Base-by-base conservation (phyloP, 208 protist species). In the Blechomonas ayalai region DNA sequence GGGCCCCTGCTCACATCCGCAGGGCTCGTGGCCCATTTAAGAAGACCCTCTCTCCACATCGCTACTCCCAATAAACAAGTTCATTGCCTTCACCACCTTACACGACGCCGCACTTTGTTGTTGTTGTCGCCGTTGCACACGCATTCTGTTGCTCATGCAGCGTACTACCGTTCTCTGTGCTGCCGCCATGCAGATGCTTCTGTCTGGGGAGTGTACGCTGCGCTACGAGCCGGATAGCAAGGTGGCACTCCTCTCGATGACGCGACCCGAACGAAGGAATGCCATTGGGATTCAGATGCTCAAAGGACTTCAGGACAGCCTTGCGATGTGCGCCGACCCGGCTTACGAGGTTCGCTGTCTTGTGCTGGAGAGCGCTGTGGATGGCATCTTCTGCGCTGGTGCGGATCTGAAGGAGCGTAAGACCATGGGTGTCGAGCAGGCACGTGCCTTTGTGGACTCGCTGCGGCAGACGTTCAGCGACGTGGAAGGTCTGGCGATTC, bases 361-460 rank as follows among this genome's bases (percentile, higher is more conserved):
- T 2, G 52, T 94, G 13, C 19, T 94, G 7, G 51, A 65, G 15
- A 83, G 70, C 48, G 44, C 39, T n/a, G 79, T 94, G 4, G 48
- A 60, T 2, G 77, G 74, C 9, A 67, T 90, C 4, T 92, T 92
- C 55, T 82, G 72, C 52, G 76, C 77, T 19, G 83, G 83, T 0
- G 75, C 83, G 5, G 83, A 92, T 44, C 54, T 92, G 33, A 86
- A 86, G 52, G 78, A 88, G 59, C 71, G 75, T 8, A 64, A 75
- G 26, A 47, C 37, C 7, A 80, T 87, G 69, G 59, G 63, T 10
- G 53, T 76, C 13, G 28, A 35, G 25, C 67, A 92, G 46, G 69
- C 82, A 19, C 48, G 52, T 22, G 70, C 29, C 22, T 96, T 96
- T 61, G 69, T 96, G 16, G 31, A 77, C 25, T 43, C 56, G 5